phyloP scores from a whole-genome alignment of 768 basidiomycete genomes.

The Naganishia vishniacii region DNA sequence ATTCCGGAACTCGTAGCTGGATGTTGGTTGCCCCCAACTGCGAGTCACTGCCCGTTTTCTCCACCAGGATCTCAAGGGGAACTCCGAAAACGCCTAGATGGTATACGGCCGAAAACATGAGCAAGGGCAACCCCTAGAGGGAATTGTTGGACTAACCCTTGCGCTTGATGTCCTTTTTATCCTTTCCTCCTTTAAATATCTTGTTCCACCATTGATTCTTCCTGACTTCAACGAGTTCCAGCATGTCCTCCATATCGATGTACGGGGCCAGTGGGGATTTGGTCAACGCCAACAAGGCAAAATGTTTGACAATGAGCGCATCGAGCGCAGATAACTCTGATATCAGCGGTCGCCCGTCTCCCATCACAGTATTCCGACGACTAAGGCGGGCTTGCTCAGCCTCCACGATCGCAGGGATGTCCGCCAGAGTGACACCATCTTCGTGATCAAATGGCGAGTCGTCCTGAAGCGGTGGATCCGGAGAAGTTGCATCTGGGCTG shows the following conservation, averaged over 20 bases:
- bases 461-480: constrained; percentile 23
- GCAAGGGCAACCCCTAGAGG: not conserved
- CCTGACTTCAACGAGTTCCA: constrained; percentile 86
- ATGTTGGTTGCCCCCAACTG: constrained; percentile 79
- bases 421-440: constrained; percentile 84
- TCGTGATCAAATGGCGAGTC: constrained; percentile 52
- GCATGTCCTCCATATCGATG: constrained; percentile 77
- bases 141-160: constrained; percentile 56
- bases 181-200: constrained; percentile 70
- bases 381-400: constrained; percentile 85
- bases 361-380: constrained; percentile 71
- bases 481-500: constrained; percentile 7
- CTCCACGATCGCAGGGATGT: constrained; percentile 87
- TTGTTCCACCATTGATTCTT: constrained; percentile 95
- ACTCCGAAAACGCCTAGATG: constrained; percentile 79
- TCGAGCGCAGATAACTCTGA: constrained; percentile 79
- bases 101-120: not conserved
- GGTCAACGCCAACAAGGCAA: constrained; percentile 72
- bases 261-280: constrained; percentile 65
- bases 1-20: constrained; percentile 84
- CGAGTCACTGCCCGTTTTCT: constrained; percentile 92
- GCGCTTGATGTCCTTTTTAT: constrained; percentile 70
- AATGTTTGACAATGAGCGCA: constrained; percentile 83
- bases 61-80: constrained; percentile 85
- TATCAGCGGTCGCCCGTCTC: constrained; percentile 73